A percentile compares a stretch with the other conserved stretches of the same genome.
Conservation (phyloP, 2,329 filamentous ascomycete genomes). For the Beauveria sp. region DNA sequence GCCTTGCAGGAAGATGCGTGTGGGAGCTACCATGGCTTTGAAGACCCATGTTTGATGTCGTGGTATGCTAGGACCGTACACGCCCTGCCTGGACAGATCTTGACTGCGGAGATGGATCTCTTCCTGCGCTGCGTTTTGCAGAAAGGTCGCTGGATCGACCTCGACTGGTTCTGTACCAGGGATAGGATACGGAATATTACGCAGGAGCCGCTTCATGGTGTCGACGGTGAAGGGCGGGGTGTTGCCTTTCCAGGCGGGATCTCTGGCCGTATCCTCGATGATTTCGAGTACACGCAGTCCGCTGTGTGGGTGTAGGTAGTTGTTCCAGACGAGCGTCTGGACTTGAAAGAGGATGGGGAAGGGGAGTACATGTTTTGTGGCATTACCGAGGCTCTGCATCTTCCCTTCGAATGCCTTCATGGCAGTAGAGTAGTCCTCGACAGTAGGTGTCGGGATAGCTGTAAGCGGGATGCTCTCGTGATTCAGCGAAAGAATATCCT, state of each 20-base stretch:
- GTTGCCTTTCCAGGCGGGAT: slow-evolving; percentile 17
- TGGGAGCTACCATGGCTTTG: slow-evolving; percentile 52
- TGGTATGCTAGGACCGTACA: slow-evolving; percentile 22
- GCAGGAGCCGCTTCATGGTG: slow-evolving; percentile 45
- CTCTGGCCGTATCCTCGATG: slow-evolving; percentile 27
- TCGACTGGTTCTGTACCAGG: slow-evolving; percentile 38
- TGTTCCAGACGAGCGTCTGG: slow-evolving; percentile 55
- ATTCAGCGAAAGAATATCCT: slow-evolving; percentile 19
- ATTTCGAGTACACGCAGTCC: slow-evolving; percentile 38
- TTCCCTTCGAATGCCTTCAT: slow-evolving; percentile 26
- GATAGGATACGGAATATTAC: slow-evolving; percentile 45
- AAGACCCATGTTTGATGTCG: slow-evolving; percentile 43
- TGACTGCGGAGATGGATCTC: slow-evolving; percentile 30
- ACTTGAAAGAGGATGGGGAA: slow-evolving; percentile 56
- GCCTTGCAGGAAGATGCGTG: slow-evolving; percentile 47
- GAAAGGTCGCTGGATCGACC: slow-evolving; percentile 33
- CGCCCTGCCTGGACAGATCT: slow-evolving; percentile 16
- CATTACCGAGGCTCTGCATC: slow-evolving; percentile 17
- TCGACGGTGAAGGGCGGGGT: slow-evolving; percentile 38
- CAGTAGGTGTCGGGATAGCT: slow-evolving; percentile 2
- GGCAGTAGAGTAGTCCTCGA: slow-evolving; percentile 17
- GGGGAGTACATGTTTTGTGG: slow-evolving; percentile 24
- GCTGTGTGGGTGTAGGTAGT: slow-evolving; percentile 48
- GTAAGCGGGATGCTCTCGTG: slow-evolving; percentile 14
- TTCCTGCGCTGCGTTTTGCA: slow-evolving; percentile 28